These are phyloP conservation scores for Coniochaeta hoffmannii DNA, from an alignment of 2,329 filamentous ascomycete species.

Conservation along the genomic window DNA sequence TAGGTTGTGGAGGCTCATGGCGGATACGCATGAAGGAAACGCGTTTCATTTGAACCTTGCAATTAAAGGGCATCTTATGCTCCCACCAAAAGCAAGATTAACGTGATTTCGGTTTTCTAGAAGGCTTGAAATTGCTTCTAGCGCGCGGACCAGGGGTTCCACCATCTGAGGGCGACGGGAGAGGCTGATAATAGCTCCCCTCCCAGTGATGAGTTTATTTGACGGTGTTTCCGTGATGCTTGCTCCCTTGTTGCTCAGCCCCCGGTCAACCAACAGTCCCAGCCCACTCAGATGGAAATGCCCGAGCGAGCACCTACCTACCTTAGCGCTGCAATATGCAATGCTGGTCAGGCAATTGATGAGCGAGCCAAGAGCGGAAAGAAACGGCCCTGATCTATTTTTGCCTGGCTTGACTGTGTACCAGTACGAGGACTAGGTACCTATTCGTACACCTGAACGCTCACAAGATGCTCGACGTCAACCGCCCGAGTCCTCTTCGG, in stretches of 20 bases:
- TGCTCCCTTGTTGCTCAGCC: background rate
- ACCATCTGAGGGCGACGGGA: background rate
- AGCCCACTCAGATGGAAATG: too few relatives aligned
- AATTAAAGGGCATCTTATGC: conserved; percentile 43
- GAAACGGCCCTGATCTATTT: too few relatives aligned
- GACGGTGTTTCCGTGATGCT: background rate
- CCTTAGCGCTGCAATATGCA: too few relatives aligned
- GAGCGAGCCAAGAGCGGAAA: too few relatives aligned
- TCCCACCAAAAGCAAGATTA: conserved; percentile 19
- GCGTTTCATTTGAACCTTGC: conserved; percentile 35
- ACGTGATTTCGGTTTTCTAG: conserved; percentile 26
- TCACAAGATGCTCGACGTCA: too few relatives aligned
- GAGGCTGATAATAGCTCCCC: background rate
- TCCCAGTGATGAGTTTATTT: background rate
- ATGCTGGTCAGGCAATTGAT: too few relatives aligned
- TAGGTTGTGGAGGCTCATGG: conserved; percentile 15
- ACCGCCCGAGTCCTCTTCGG: background rate
- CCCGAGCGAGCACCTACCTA: too few relatives aligned
- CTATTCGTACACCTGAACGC: too few relatives aligned
- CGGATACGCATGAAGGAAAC: conserved; percentile 37
- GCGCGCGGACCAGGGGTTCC: conserved; percentile 12
- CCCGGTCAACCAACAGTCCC: background rate
- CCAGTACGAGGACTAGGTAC: too few relatives aligned
- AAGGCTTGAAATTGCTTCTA: conserved; percentile 28
- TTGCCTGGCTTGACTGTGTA: too few relatives aligned